These are phyloP conservation scores for Nakataea oryzae DNA, from an alignment of 2,329 filamentous ascomycete genomes.

Conservation along the genomic window DNA sequence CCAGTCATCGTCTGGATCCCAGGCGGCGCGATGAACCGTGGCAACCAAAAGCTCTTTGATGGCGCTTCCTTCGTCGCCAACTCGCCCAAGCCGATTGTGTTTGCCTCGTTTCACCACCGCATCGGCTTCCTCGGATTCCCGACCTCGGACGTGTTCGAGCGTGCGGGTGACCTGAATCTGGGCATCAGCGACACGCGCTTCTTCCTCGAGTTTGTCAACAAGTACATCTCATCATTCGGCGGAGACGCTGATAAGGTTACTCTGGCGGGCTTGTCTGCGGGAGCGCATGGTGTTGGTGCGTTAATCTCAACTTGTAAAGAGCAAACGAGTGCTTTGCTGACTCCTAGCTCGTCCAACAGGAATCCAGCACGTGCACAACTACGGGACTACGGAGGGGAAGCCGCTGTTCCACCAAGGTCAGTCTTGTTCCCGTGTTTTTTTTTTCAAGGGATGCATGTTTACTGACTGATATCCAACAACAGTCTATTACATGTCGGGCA, in stretches of 20 bases:
- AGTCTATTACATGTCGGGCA: constrained; percentile 1
- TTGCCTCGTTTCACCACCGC: not conserved
- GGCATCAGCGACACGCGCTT: not conserved
- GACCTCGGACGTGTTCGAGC: not conserved
- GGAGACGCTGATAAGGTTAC: not conserved
- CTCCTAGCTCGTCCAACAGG: not conserved
- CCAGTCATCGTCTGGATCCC: not conserved
- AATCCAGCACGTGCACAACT: not conserved
- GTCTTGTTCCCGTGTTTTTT: too few species aligned
- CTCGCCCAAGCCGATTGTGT: not conserved
- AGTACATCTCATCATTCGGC: not conserved
- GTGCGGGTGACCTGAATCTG: not conserved
- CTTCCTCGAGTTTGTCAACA: not conserved
- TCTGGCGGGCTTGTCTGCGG: not conserved
- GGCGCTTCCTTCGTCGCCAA: not conserved
- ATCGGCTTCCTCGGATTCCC: not conserved
- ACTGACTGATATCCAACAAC: too few species aligned
- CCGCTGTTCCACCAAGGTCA: not conserved
- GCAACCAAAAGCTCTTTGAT: not conserved
- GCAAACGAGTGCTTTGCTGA: not conserved
- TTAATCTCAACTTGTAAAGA: not conserved
- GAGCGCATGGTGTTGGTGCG: constrained; percentile 1
- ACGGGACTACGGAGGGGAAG: not conserved
- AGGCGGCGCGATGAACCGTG: not conserved
- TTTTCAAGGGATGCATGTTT: too few species aligned